These are phyloP conservation scores for Candida insectalens DNA, from an alignment of 805 yeast genomes.

Conservation along the genomic window DNA sequence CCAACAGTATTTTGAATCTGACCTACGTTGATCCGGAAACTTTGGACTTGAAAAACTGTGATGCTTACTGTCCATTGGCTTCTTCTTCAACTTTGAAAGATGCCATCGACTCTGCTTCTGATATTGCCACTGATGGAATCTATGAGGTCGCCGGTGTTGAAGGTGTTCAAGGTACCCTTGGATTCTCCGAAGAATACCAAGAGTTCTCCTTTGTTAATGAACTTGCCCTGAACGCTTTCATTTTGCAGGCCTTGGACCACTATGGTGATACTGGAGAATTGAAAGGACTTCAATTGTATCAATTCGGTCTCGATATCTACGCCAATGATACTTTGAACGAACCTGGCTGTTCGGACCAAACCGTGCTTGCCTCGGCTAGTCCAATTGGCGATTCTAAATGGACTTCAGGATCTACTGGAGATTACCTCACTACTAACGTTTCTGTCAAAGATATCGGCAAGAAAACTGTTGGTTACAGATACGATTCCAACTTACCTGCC, in stretches of 20 bases:
- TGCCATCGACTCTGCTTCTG: not conserved
- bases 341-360: constrained; percentile 38
- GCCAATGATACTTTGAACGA: constrained; percentile 70
- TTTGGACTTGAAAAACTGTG: constrained; percentile 54
- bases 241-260: constrained; percentile 54
- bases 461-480: constrained; percentile 32
- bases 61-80: constrained; percentile 79
- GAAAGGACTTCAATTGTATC: constrained; percentile 64
- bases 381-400: constrained; percentile 15
- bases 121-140: not conserved
- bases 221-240: constrained; percentile 49
- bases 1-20: constrained; percentile 85
- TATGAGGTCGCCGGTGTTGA: not conserved
- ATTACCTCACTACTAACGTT: constrained; percentile 18
- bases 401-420: constrained; percentile 10
- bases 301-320: constrained; percentile 48
- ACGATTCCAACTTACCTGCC: constrained; percentile 58
- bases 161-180: constrained; percentile 10
- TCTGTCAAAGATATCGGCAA: constrained; percentile 19
- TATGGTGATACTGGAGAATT: constrained; percentile 65
- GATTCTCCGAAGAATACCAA: constrained; percentile 45
- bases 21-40: constrained; percentile 72
- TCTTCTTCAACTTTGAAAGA: constrained; percentile 26
- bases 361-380: constrained; percentile 5
- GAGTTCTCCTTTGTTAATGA: constrained; percentile 76